These are phyloP conservation scores for Starmerella vitae DNA, from an alignment of 805 yeast species.

Conservation along the genomic window DNA sequence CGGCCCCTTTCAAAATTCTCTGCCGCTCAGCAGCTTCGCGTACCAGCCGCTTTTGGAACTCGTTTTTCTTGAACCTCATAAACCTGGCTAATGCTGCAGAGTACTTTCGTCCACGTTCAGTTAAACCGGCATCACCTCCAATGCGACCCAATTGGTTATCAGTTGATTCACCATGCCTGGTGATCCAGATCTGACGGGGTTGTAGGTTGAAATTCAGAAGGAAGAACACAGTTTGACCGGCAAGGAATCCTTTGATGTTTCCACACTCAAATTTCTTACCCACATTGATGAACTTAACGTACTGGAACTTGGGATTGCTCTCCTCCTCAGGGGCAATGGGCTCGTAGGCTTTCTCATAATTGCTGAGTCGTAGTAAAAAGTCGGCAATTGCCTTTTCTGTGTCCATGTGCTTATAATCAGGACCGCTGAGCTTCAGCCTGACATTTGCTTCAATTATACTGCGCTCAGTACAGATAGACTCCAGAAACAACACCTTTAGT, in stretches of 20 bases:
- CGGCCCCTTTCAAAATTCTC: conserved; percentile 30
- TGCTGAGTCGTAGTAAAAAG: conserved; percentile 63
- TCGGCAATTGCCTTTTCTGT: conserved; percentile 65
- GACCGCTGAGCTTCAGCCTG: conserved; percentile 75
- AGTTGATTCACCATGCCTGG: conserved; percentile 85
- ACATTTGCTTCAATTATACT: conserved; percentile 71
- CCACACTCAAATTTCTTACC: conserved; percentile 89
- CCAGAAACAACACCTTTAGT: conserved; percentile 69
- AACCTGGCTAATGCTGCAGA: conserved; percentile 61
- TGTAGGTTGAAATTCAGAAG: conserved; percentile 74
- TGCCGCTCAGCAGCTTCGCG: conserved; percentile 37
- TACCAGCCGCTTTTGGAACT: conserved; percentile 52
- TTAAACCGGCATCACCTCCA: conserved; percentile 81
- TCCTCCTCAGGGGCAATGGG: conserved; percentile 71
- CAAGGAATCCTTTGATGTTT: conserved; percentile 74
- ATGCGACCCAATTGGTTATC: conserved; percentile 77
- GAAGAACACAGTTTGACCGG: conserved; percentile 87
- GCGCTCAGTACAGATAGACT: conserved; percentile 74
- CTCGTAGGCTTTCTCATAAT: conserved; percentile 82
- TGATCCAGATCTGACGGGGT: conserved; percentile 85
- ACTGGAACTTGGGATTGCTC: conserved; percentile 53
- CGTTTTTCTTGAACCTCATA: conserved; percentile 53
- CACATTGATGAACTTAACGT: conserved; percentile 89
- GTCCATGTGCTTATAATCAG: conserved; percentile 81
- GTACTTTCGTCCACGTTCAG: conserved; percentile 65